Base-by-base conservation (phyloP, 805 yeast genomes). In the Candida golubevii region DNA sequence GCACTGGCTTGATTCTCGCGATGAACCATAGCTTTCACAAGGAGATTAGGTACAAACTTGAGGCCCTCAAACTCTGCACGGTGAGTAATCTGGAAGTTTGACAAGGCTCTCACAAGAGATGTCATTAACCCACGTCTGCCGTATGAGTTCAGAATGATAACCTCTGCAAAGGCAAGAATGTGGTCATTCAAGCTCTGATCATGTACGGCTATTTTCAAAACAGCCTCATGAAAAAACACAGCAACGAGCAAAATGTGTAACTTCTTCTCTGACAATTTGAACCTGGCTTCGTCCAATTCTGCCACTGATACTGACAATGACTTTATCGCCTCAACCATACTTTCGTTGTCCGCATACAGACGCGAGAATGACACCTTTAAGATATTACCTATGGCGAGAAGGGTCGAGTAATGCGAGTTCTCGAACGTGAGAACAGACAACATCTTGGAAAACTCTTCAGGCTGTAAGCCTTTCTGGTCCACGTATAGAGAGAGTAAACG, bases 71-170 rank as follows among this genome's bases (percentile, higher is more conserved):
- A 77, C 2, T 49, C 48, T 0, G 47, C 52, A 0, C 59, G 46
- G 41, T 63, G 52, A 0, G 50, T 45, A 1, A 61, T 36, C 53
- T 80, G 80, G 51, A 70, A 82, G 5, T 59, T 52, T 6, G 72
- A 66, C 4, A 88, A 51, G 6, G 67, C 57, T 26, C 60, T 60
- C 8, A 85, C 69, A 9, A 89, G 58, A 1, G 72, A 54, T 0
- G 96, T 90, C 23, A 88, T 62, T 7, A 89, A 63, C 2, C 85
- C 73, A 51, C 95, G 78, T 61, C 96, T 75, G 0, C 86, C 82
- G 42, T 58, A 71, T 0, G 87, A 65, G 37, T 75, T 72, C 1
- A 56, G 51, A 27, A 82, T 65, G 2, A 83, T 68, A 1, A 77
- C 71, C 4, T 45, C 32, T 1, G 78, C 70, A 41, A 79, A 69